phyloP scores from a whole-genome alignment of 2,329 filamentous ascomycete species.

The Hypomyces perniciosus region DNA sequence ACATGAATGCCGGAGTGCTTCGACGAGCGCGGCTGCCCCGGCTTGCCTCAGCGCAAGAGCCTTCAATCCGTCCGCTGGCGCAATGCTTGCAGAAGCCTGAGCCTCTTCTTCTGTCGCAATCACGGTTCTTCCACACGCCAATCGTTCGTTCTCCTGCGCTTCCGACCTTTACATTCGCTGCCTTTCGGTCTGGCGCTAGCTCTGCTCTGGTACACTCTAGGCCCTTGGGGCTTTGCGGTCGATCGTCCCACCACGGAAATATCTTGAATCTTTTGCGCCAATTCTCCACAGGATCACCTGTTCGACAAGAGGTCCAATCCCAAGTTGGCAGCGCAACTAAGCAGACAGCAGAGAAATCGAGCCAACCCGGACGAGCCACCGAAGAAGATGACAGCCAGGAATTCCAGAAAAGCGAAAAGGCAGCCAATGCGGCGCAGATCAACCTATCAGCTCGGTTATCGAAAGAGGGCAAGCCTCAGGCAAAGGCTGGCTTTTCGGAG shows the following conservation, averaged over 20 bases:
- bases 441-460: constrained; percentile 84
- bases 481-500: constrained; percentile 62
- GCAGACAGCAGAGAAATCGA: constrained; percentile 26
- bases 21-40: constrained; percentile 45
- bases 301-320: constrained; percentile 21
- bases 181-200: constrained; percentile 2
- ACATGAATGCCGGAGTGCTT: constrained; percentile 44
- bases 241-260: constrained; percentile 9
- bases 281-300: constrained; percentile 24
- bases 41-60: constrained; percentile 28
- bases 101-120: not conserved
- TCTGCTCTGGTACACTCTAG: not conserved
- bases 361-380: constrained; percentile 25
- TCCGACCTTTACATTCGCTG: not conserved
- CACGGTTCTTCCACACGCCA: not conserved
- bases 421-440: constrained; percentile 77
- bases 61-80: constrained; percentile 18
- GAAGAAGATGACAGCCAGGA: constrained; percentile 33
- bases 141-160: not conserved
- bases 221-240: not conserved
- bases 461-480: constrained; percentile 63
- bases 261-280: constrained; percentile 19
- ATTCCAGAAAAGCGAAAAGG: constrained; percentile 71
- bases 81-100: constrained; percentile 6
- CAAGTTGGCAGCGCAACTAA: constrained; percentile 29